Evolutionary conservation across 139 green algal genomes (phyloP).

Genomic region (Micractinium conductrix): DNA sequence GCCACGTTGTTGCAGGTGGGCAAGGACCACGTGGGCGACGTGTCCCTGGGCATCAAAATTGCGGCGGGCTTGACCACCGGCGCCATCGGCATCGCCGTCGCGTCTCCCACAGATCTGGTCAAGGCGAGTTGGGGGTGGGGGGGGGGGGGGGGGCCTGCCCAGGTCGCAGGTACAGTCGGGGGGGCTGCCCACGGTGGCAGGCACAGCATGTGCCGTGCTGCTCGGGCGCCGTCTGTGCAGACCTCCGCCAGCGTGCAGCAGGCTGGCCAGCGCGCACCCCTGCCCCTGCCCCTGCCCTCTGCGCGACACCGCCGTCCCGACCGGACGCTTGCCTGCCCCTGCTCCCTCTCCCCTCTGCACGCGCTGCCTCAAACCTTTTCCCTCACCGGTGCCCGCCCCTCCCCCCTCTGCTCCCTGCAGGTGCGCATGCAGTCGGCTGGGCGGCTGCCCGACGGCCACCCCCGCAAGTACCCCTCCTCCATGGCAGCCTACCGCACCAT

Average conservation of each 20-base stretch:
- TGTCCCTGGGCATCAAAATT: conserved; percentile 91
- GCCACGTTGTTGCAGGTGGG: conserved; percentile 88
- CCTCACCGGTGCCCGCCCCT: no score
- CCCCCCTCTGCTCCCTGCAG: conserved; percentile 64
- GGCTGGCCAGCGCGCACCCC: neutral
- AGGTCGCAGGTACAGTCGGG: no score
- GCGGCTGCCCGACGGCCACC: conserved; percentile 75
- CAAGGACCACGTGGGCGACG: conserved; percentile 80
- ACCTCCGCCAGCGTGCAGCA: neutral
- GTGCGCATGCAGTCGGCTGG: conserved; percentile 96
- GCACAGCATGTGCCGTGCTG: no score
- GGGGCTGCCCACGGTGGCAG: no score
- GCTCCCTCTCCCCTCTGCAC: neutral
- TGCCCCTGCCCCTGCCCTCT: no score
- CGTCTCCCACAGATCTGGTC: conserved; percentile 95
- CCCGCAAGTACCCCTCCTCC: conserved; percentile 87
- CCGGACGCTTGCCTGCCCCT: neutral
- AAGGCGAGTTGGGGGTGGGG: conserved; percentile 90
- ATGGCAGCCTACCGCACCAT: conserved; percentile 95
- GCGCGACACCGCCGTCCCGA: no score
- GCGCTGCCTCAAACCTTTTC: neutral
- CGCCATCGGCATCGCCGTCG: conserved; percentile 88
- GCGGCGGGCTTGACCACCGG: conserved; percentile 92
- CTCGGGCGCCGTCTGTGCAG: no score
- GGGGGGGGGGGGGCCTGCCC: no score